Percentiles rank a stretch among this genome's conserved stretches.
phyloP scores from a whole-genome alignment of 257 asterid species.

The Capsicum rhomboideum region DNA sequence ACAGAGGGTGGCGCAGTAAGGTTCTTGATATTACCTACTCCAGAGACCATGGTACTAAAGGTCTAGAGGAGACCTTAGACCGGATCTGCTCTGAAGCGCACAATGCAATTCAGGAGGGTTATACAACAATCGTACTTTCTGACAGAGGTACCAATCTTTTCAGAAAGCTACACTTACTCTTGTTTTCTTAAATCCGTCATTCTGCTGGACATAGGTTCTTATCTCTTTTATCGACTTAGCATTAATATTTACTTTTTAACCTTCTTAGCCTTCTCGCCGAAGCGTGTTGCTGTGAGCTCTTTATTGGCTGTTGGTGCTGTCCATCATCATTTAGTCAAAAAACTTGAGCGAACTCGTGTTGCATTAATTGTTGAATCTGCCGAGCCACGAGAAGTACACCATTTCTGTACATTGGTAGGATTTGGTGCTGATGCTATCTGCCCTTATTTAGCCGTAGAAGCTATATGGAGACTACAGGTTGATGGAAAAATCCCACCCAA shows the following conservation, averaged over 20 bases:
- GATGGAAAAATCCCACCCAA: constrained; percentile 97
- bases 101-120: constrained; percentile 82
- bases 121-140: constrained; percentile 77
- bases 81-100: constrained; percentile 89
- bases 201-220: neutral
- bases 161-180: neutral
- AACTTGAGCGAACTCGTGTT: constrained; percentile 90
- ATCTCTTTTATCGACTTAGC: neutral
- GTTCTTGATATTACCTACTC: constrained; percentile 87
- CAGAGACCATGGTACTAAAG: constrained; percentile 60
- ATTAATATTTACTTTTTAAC: neutral
- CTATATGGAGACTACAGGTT: constrained; percentile 90
- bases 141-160: constrained; percentile 63
- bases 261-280: constrained; percentile 62
- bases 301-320: constrained; percentile 97
- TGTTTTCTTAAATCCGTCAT: neutral
- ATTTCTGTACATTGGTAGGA: constrained; percentile 95
- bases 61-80: constrained; percentile 88
- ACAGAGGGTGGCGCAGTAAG: constrained; percentile 95
- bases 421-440: constrained; percentile 99
- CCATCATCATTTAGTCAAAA: constrained; percentile 92
- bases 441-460: constrained; percentile 90
- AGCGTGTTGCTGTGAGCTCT: constrained; percentile 90
- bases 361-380: constrained; percentile 92
- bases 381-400: constrained; percentile 99